Conservation (phyloP, 2,329 filamentous ascomycete species). For the Alternaria sp. region DNA sequence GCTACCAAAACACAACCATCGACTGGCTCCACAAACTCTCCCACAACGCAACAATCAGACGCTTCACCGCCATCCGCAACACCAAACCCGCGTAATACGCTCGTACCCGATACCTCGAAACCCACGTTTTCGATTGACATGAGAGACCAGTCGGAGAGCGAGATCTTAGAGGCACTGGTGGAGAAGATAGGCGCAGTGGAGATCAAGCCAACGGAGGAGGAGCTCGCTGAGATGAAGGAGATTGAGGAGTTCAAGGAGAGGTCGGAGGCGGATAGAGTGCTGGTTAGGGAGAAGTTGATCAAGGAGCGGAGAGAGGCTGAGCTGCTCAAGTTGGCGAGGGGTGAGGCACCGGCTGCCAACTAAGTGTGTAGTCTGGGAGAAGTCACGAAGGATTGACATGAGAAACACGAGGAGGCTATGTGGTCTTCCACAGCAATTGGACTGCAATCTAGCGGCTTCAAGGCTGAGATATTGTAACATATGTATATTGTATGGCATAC, state of each 20-base stretch:
- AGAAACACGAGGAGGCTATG: background rate
- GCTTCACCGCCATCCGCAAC: slow-evolving; percentile 22
- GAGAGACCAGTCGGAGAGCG: slow-evolving; percentile 64
- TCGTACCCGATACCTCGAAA: slow-evolving; percentile 41
- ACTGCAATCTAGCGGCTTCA: background rate
- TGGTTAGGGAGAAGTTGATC: slow-evolving; percentile 60
- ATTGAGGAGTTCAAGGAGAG: slow-evolving; percentile 62
- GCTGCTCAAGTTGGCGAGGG: slow-evolving; percentile 62
- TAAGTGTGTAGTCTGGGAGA: background rate
- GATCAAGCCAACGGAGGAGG: slow-evolving; percentile 65
- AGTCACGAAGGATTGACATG: background rate
- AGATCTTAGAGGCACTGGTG: slow-evolving; percentile 70
- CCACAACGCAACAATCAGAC: slow-evolving; percentile 23
- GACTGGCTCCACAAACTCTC: slow-evolving; percentile 13
- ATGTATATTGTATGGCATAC: slow-evolving; percentile 6
- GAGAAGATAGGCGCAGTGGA: slow-evolving; percentile 65
- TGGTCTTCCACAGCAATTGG: background rate
- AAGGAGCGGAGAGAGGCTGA: slow-evolving; percentile 68
- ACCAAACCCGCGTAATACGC: slow-evolving; percentile 32
- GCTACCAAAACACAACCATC: slow-evolving; percentile 29
- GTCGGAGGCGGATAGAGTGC: slow-evolving; percentile 62
- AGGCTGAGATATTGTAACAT: slow-evolving; percentile 6
- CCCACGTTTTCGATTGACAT: slow-evolving; percentile 59
- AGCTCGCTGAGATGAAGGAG: slow-evolving; percentile 64
- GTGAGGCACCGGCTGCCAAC: slow-evolving; percentile 15